Evolutionary conservation across 1,284 basidiomycete genomes (phyloP).

Genomic region (Fomitopsis pinicola): DNA sequence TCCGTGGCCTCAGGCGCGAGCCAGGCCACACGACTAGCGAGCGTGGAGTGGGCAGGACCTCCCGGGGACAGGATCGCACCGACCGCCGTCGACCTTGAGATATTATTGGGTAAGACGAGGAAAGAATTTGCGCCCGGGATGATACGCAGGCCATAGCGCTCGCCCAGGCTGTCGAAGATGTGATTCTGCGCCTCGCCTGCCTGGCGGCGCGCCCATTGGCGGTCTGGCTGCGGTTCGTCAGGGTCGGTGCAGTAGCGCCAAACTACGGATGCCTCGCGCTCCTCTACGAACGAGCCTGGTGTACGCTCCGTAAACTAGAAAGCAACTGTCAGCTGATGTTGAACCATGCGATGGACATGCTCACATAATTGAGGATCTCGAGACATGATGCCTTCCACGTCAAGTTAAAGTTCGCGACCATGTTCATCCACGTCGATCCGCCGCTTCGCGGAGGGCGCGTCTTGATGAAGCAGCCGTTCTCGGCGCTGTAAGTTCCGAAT

Average conservation of each 20-base stretch:
- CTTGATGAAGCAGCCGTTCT: constrained; percentile 86
- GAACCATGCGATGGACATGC: constrained; percentile 24
- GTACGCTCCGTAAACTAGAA: constrained; percentile 82
- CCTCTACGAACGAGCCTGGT: constrained; percentile 80
- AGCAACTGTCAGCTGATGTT: background rate
- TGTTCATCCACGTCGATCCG: constrained; percentile 63
- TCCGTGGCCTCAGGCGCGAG: constrained; percentile 27
- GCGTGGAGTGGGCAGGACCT: constrained; percentile 52
- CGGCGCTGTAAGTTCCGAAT: constrained; percentile 46
- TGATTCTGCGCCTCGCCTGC: constrained; percentile 90
- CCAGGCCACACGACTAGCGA: constrained; percentile 38
- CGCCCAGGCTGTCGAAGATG: constrained; percentile 81
- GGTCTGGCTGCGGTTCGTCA: constrained; percentile 46
- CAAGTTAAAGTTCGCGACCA: constrained; percentile 75
- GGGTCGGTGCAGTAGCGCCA: constrained; percentile 79
- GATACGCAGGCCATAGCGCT: constrained; percentile 76
- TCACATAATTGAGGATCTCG: constrained; percentile 78
- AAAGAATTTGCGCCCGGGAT: constrained; percentile 76
- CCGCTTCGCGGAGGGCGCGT: constrained; percentile 37
- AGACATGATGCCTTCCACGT: constrained; percentile 77
- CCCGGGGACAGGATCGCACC: constrained; percentile 69
- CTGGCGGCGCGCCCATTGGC: constrained; percentile 79
- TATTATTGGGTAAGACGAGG: constrained; percentile 81
- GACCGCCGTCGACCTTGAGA: constrained; percentile 78
- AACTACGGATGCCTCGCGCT: constrained; percentile 78